A percentile compares a stretch with the other conserved stretches of the same genome.
phyloP scores from a whole-genome alignment of 495 filamentous ascomycete genomes.

The Talaromyces wortmannii region DNA sequence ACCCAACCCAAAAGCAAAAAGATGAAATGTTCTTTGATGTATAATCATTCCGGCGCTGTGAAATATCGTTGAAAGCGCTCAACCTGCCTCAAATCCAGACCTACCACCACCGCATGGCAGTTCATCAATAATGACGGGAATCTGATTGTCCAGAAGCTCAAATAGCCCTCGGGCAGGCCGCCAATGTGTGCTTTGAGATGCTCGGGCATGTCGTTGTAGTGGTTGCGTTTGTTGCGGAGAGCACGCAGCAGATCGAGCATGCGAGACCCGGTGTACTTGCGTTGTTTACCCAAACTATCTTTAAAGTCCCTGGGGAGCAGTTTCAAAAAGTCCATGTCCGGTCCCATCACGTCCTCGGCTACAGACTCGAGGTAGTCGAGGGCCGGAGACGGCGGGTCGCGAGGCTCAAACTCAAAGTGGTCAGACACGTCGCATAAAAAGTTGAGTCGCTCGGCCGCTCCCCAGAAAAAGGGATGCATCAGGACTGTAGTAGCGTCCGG shows the following conservation, averaged over 20 bases:
- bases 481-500: slow-evolving; percentile 72
- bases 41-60: slow-evolving; percentile 18
- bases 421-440: slow-evolving; percentile 94
- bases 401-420: slow-evolving; percentile 85
- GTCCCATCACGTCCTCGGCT: slow-evolving; percentile 44
- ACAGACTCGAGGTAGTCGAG: slow-evolving; percentile 58
- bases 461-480: slow-evolving; percentile 96
- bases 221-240: slow-evolving; percentile 90
- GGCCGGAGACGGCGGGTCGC: slow-evolving; percentile 65
- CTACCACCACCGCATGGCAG: slow-evolving; percentile 67
- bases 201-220: slow-evolving; percentile 87
- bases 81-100: slow-evolving; percentile 54
- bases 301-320: slow-evolving; percentile 72
- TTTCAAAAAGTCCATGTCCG: slow-evolving; percentile 68
- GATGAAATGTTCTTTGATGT: too few relatives aligned
- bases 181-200: slow-evolving; percentile 72
- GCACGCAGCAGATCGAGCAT: slow-evolving; percentile 85
- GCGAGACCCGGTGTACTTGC: slow-evolving; percentile 81
- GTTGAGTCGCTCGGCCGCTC: slow-evolving; percentile 71
- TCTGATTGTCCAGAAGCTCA: slow-evolving; percentile 73
- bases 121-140: slow-evolving; percentile 81
- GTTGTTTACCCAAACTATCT: slow-evolving; percentile 84
- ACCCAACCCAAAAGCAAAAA: too few relatives aligned
- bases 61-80: slow-evolving; percentile 78
- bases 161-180: slow-evolving; percentile 73